Evolutionary conservation across 352 stramenopile species (phyloP).

Genomic region (Globisporangium uncinulatum): DNA sequence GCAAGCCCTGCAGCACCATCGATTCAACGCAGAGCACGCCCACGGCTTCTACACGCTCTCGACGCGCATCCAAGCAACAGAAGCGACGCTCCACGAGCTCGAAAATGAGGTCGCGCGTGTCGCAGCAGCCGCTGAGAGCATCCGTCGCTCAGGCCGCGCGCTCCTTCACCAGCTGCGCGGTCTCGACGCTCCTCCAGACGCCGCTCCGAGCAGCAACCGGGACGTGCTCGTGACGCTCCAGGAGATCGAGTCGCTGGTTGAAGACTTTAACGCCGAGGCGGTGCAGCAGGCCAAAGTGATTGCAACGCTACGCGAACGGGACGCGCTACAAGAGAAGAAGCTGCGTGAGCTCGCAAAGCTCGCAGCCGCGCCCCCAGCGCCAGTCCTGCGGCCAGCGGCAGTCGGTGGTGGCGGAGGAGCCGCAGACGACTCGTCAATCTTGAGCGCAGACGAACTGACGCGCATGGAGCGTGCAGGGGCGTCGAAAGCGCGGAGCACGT

Average conservation of each 20-base stretch:
- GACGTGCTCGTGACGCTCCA: conserved; percentile 27
- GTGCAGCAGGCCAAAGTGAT: conserved; percentile 39
- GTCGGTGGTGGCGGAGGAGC: conserved; percentile 6
- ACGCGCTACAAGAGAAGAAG: conserved; percentile 25
- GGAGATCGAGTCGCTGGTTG: conserved; percentile 35
- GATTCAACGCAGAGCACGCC: conserved; percentile 51
- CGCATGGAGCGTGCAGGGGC: conserved; percentile 14
- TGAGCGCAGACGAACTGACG: conserved; percentile 14
- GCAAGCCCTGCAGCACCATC: conserved; percentile 56
- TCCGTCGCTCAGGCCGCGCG: conserved; percentile 9
- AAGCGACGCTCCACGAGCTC: conserved; percentile 21
- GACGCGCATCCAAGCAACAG: conserved; percentile 28
- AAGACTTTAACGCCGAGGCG: conserved; percentile 50
- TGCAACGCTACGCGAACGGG: conserved; percentile 23
- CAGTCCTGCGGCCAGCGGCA: neutral
- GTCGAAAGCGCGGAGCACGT: conserved; percentile 28
- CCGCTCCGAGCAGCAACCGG: conserved; percentile 1
- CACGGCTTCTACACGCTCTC: conserved; percentile 31
- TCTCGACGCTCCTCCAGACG: conserved; percentile 10
- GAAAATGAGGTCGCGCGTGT: conserved; percentile 8
- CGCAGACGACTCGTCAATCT: conserved; percentile 12
- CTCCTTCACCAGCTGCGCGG: conserved; percentile 18
- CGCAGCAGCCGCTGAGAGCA: conserved; percentile 6
- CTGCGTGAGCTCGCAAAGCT: conserved; percentile 23
- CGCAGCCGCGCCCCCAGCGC: conserved; percentile 10